Evolutionary conservation across 495 filamentous ascomycete species (phyloP).

Genomic region (Geoglossum glabrum): DNA sequence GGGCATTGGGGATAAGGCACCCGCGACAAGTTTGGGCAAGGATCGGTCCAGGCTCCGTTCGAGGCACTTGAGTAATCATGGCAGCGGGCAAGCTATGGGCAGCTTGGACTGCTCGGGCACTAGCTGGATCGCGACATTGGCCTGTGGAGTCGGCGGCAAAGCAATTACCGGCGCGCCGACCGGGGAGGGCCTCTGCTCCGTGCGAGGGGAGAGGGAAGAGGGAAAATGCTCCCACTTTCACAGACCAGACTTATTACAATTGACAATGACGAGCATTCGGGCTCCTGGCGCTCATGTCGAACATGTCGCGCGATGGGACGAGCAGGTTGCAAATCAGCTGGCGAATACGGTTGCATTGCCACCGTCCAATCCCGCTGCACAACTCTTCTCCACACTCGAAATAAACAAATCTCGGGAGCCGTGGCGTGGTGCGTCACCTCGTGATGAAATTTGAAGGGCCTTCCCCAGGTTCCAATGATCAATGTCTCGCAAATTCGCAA

Average conservation of each 20-base stretch:
- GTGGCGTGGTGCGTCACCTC: background rate
- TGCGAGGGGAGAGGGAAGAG: too few relatives aligned
- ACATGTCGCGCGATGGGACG: too few relatives aligned
- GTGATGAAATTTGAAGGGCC: background rate
- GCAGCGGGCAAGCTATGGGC: background rate
- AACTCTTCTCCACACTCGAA: background rate
- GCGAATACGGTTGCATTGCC: background rate
- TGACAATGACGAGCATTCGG: background rate
- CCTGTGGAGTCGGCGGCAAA: background rate
- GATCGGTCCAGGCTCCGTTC: background rate
- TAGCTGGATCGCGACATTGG: background rate
- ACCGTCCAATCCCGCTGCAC: background rate
- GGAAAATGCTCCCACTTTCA: background rate
- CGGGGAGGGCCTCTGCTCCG: too few relatives aligned
- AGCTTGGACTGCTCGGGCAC: background rate
- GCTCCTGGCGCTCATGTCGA: too few relatives aligned
- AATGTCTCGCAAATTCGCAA: conserved; percentile 1
- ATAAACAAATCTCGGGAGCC: background rate
- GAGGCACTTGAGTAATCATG: background rate
- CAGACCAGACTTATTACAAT: background rate
- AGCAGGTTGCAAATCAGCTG: background rate
- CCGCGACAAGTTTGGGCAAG: background rate
- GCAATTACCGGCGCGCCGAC: background rate
- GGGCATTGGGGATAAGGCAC: background rate
- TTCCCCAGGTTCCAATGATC: background rate